phyloP scores from a whole-genome alignment of 768 basidiomycete species.

The Amanita jacksonii region DNA sequence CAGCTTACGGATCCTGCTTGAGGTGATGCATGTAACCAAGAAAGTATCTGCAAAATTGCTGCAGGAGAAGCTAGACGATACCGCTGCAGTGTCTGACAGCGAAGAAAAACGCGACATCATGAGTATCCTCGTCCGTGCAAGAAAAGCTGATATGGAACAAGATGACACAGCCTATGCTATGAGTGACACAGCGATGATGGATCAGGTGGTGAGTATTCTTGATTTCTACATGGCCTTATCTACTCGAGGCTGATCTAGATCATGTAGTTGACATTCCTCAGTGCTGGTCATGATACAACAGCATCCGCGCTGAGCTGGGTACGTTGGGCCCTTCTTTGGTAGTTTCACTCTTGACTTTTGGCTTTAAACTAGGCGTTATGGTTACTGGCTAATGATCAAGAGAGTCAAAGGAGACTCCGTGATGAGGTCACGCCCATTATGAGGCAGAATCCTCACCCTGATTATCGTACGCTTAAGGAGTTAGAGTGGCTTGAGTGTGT shows the following conservation, averaged over 20 bases:
- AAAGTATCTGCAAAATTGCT: constrained; percentile 31
- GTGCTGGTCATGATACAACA: constrained; percentile 30
- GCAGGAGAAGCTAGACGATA: constrained; percentile 29
- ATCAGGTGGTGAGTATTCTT: constrained; percentile 33
- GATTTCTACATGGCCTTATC: too few relatives aligned
- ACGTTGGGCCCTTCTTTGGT: constrained; percentile 6
- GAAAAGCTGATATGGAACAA: constrained; percentile 26
- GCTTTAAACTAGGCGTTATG: constrained; percentile 25
- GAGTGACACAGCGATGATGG: constrained; percentile 40
- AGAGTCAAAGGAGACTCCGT: constrained; percentile 40
- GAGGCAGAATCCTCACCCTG: constrained; percentile 21
- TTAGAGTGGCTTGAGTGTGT: constrained; percentile 32
- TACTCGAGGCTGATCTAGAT: too few relatives aligned
- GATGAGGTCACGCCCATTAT: constrained; percentile 39
- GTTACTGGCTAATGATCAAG: constrained; percentile 37
- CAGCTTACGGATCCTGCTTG: constrained; percentile 19
- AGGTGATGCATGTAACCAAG: constrained; percentile 33
- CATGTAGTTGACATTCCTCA: constrained; percentile 30
- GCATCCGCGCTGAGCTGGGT: constrained; percentile 36
- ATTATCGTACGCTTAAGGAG: constrained; percentile 30
- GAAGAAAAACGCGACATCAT: constrained; percentile 41
- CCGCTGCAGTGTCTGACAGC: constrained; percentile 24
- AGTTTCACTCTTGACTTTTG: constrained; percentile 6
- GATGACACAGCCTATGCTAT: constrained; percentile 28
- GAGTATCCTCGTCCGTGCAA: constrained; percentile 37